Evolutionary conservation across 2,329 filamentous ascomycete genomes (phyloP).

Genomic region (Colletotrichum noveboracense): DNA sequence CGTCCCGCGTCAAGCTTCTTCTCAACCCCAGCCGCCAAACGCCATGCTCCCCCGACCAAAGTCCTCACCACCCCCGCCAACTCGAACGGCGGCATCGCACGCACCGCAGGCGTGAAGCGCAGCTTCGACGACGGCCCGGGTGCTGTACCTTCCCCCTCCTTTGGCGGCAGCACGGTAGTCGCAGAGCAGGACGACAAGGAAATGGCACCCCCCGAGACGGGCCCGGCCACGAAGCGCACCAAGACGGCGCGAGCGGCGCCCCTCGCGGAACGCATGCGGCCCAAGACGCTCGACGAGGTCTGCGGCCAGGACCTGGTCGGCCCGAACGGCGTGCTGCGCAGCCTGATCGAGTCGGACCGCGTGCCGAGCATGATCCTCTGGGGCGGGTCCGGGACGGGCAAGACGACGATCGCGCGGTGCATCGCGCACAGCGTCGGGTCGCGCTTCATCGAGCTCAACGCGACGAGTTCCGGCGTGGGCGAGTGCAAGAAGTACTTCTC

Average conservation of each 20-base stretch:
- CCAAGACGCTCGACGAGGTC: constrained; percentile 81
- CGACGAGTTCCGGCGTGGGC: constrained; percentile 83
- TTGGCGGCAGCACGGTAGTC: neutral
- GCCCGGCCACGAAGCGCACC: constrained; percentile 63
- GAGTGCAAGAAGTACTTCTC: constrained; percentile 93
- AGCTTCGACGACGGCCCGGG: constrained; percentile 61
- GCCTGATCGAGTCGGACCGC: constrained; percentile 82
- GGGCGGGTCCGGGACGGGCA: constrained; percentile 81
- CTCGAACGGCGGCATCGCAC: constrained; percentile 27
- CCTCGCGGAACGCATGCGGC: constrained; percentile 92
- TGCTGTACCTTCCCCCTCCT: neutral
- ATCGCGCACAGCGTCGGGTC: constrained; percentile 83
- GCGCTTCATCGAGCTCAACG: constrained; percentile 95
- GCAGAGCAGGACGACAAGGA: neutral
- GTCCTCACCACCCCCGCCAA: constrained; percentile 38
- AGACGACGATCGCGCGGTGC: constrained; percentile 91
- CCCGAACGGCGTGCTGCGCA: constrained; percentile 79
- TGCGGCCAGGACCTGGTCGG: constrained; percentile 93
- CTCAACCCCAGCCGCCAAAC: constrained; percentile 64
- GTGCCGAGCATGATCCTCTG: constrained; percentile 97
- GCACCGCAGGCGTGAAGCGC: constrained; percentile 51
- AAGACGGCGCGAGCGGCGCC: constrained; percentile 79
- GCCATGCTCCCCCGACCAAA: constrained; percentile 45
- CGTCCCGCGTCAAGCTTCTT: constrained; percentile 62
- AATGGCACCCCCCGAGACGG: constrained; percentile 20